Percentiles rank a stretch among this genome's conserved stretches.
Evolutionary conservation across 2,329 filamentous ascomycete genomes (phyloP).

Genomic region (Fusarium nodosum): DNA sequence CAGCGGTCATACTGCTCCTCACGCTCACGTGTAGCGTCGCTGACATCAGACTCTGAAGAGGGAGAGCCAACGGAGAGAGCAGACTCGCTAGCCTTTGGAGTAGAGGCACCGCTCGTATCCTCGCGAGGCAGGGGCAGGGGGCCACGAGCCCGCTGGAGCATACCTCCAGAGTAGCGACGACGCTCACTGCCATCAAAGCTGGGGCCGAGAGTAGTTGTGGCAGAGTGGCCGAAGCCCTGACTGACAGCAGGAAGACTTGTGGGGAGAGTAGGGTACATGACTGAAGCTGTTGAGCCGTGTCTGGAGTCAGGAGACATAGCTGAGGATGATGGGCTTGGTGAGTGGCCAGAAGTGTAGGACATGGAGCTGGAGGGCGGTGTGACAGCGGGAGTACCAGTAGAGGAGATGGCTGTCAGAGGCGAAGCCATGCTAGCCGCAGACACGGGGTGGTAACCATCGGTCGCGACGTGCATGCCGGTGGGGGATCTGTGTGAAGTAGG

Average conservation of each 20-base stretch:
- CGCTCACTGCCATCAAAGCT: slow-evolving; percentile 74
- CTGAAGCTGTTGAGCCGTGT: slow-evolving; percentile 70
- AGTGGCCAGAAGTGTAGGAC: slow-evolving; percentile 83
- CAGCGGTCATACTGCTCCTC: slow-evolving; percentile 75
- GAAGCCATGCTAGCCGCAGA: slow-evolving; percentile 71
- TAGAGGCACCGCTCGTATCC: slow-evolving; percentile 57
- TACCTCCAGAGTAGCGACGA: slow-evolving; percentile 74
- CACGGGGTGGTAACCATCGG: slow-evolving; percentile 58
- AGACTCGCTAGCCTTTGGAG: slow-evolving; percentile 61
- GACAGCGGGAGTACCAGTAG: slow-evolving; percentile 79
- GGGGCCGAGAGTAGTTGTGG: slow-evolving; percentile 78
- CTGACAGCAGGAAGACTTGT: slow-evolving; percentile 71
- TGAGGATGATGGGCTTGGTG: slow-evolving; percentile 77
- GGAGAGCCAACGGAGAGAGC: slow-evolving; percentile 66
- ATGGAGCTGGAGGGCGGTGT: slow-evolving; percentile 81
- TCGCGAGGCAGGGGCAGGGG: slow-evolving; percentile 57
- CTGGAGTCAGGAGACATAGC: slow-evolving; percentile 77
- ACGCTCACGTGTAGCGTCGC: slow-evolving; percentile 66
- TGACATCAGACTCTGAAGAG: slow-evolving; percentile 66
- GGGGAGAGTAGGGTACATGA: slow-evolving; percentile 79
- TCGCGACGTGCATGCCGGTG: slow-evolving; percentile 53
- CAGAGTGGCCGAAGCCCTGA: slow-evolving; percentile 76
- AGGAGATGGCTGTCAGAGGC: slow-evolving; percentile 70
- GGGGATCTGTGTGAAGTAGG: slow-evolving; percentile 58
- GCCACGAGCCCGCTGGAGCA: slow-evolving; percentile 71